Base-by-base conservation (phyloP, 495 filamentous ascomycete genomes). In the Geopyxis carbonaria region DNA sequence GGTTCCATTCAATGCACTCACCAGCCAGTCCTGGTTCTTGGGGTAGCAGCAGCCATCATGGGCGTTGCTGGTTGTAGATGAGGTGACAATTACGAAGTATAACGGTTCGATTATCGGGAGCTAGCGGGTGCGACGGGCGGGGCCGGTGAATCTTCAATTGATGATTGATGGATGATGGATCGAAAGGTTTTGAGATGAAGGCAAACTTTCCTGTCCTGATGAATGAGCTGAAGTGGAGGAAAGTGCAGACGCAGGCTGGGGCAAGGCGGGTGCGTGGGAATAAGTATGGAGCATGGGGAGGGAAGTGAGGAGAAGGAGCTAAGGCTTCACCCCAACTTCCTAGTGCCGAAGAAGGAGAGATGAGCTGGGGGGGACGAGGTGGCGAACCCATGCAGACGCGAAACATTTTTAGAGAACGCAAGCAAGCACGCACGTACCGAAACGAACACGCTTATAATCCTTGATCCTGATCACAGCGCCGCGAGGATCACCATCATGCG, bases 11-110 rank as follows among this genome's bases (percentile, higher is more conserved):
- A n/a, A n/a, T n/a, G n/a, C n/a, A 30, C 36, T 7, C 22, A 39
- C 36, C 36, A 39, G 18, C 36, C 36, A 9, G 36, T 39, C 24
- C 36, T 27, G 7, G 36, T 39, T 25, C 36, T 10, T 14, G 36
- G 36, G 8, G n/a, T n/a, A n/a, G 36, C 36, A 11, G 36, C 30
- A 10, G 36, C 30, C n/a, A 25, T 28, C 36, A 39, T 39, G 11
- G 21, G 21, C 1, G 16, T 2, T 30, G 11, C 27, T 30, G 11
- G 27, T 30, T 15, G 27, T 30, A 11, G 27, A 11, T 2, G 27
- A 15, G 2, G 27, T 30, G 27, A 30, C 15, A n/a, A n/a, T 30
- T 5, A n/a, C 2, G 11, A 15, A 30, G 27, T 30, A 5, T 11
- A 30, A 30, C 15, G 2, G 27, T 5, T 30, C 5, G 27, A 30